These are phyloP conservation scores for Arbutus unedo DNA, from an alignment of 148 eudicot genomes.

Conservation along the genomic window DNA sequence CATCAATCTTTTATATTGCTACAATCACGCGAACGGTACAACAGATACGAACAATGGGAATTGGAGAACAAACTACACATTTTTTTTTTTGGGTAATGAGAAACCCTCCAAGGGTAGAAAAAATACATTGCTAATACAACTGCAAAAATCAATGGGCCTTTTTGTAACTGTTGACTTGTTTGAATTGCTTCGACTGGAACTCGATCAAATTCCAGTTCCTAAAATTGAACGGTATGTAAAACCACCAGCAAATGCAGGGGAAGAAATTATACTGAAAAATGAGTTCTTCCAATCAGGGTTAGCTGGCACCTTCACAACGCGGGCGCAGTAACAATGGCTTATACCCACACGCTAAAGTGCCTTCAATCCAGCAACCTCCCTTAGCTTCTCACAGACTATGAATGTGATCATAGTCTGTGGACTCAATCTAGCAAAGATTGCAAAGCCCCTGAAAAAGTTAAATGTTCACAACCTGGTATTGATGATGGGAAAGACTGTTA, in stretches of 20 bases:
- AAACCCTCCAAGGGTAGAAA: neutral
- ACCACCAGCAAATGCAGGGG: neutral
- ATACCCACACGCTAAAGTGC: conserved; percentile 39
- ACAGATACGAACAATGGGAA: neutral
- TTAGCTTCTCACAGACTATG: conserved; percentile 78
- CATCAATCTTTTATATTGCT: neutral
- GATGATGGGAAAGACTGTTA: neutral
- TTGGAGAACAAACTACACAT: neutral
- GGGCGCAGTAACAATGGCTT: no score
- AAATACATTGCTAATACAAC: neutral
- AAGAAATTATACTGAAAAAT: neutral
- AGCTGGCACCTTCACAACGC: neutral
- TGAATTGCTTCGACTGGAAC: neutral
- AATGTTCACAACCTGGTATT: neutral
- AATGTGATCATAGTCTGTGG: conserved; percentile 90
- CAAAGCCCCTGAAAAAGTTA: conserved; percentile 54
- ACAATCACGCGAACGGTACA: neutral
- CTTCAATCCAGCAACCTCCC: conserved; percentile 68
- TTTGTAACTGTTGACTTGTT: neutral
- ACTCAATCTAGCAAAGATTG: conserved; percentile 82
- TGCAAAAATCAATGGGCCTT: neutral
- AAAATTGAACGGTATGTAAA: neutral
- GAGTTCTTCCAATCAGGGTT: neutral
- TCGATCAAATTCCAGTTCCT: neutral
- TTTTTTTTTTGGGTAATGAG: neutral